Base-by-base conservation (phyloP, 2,329 filamentous ascomycete genomes). In the Thelonectria discophora region DNA sequence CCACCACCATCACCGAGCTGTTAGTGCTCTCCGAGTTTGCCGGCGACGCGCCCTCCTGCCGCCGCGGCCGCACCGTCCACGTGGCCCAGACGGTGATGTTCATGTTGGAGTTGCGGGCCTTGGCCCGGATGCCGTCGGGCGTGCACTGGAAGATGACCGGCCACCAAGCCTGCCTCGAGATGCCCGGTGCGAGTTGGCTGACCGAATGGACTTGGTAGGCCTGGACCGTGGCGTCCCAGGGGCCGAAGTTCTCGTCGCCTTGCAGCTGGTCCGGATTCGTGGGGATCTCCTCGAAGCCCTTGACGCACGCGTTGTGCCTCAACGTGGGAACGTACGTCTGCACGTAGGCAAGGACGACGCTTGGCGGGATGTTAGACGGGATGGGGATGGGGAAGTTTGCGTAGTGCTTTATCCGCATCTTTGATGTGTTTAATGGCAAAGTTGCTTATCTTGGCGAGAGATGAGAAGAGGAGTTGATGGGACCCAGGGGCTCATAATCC, bases 81-180 rank as follows among this genome's bases (percentile, higher is more conserved):
- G 70, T 69, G 34, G 59, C 78, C 75, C 80, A 76, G 12, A 71
- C 47, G 5, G 50, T 73, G 18, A 81, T 79, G 40, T 78, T 79
- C 17, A 71, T 77, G 2, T 74, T 69, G 4, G 78, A 77, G 40
- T 79, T 72, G 45, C 76, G 34, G 27, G 54, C 79, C 37, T 79
- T 72, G 55, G 75, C 75, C 12, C 79, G 74, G 42, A 80, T 69
- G 34, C 79, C 80, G 43, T 72, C 66, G 13, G 71, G 69, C 18
- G 78, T 74, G 59, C 69, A 74, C 66, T 81, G 80, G 61, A 81
- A 80, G n/a, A 78, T 74, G 57, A 76, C 78, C 1, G 77, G 77
- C 60, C 81, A 76, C 45, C 64, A 66, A 30, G 81, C 71, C 46
- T 76, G 72, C 63, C 76, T 79, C 43, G 69, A 72, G 27, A 78